Evolutionary conservation across 2,329 filamentous ascomycete genomes (phyloP).

Genomic region (Monosporascus ibericus): DNA sequence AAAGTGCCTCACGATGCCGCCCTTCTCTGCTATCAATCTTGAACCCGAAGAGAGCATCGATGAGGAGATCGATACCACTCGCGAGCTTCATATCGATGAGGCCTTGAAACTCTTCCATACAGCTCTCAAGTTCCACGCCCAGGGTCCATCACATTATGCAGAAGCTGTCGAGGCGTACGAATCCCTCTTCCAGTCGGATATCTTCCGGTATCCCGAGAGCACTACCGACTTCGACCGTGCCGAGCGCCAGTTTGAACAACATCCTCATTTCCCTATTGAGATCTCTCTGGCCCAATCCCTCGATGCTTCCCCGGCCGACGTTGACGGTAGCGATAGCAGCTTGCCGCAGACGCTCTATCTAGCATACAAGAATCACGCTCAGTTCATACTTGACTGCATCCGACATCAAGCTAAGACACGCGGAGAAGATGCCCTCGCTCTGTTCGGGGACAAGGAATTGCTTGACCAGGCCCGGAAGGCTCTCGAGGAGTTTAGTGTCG

Average conservation of each 20-base stretch:
- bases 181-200: slow-evolving; percentile 81
- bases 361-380: slow-evolving; percentile 91
- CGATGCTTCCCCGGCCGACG: slow-evolving; percentile 54
- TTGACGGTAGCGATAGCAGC: slow-evolving; percentile 71
- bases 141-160: slow-evolving; percentile 69
- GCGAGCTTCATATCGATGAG: slow-evolving; percentile 94
- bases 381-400: slow-evolving; percentile 77
- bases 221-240: slow-evolving; percentile 76
- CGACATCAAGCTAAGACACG: slow-evolving; percentile 41
- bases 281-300: slow-evolving; percentile 41
- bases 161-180: slow-evolving; percentile 78
- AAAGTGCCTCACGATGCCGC: slow-evolving; percentile 36
- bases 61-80: slow-evolving; percentile 89
- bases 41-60: slow-evolving; percentile 87
- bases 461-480: slow-evolving; percentile 37
- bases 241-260: slow-evolving; percentile 46
- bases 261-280: slow-evolving; percentile 38
- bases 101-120: slow-evolving; percentile 90
- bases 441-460: slow-evolving; percentile 32
- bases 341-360: slow-evolving; percentile 87
- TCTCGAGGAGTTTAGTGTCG: slow-evolving; percentile 50
- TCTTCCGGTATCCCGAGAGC: slow-evolving; percentile 88
- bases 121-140: slow-evolving; percentile 84
- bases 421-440: slow-evolving; percentile 18
- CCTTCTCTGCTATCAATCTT: slow-evolving; percentile 86